phyloP scores from a whole-genome alignment of 306 rosid genomes.

The Vigna hirtella region DNA sequence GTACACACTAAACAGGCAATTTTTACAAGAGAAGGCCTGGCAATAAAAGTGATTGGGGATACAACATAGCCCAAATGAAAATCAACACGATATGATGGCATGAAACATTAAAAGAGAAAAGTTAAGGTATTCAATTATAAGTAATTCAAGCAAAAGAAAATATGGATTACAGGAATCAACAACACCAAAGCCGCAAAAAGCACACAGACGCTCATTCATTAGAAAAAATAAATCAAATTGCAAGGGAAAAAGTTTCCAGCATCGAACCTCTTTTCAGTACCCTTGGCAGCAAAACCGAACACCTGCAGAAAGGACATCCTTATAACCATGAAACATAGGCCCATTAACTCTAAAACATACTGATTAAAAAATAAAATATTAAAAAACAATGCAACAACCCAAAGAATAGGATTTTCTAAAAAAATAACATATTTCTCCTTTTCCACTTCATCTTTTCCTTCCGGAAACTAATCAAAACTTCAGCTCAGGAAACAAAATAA shows the following conservation, averaged over 20 bases:
- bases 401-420: slow-evolving; percentile 15
- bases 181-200: not conserved
- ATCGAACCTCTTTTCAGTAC: slow-evolving; percentile 20
- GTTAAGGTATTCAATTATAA: not conserved
- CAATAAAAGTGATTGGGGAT: not conserved
- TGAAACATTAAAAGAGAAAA: not conserved
- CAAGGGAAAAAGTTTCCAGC: not conserved
- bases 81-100: not conserved
- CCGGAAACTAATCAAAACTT: slow-evolving; percentile 2
- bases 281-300: slow-evolving; percentile 25
- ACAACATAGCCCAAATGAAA: slow-evolving; percentile 16
- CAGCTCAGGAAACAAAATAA: not conserved
- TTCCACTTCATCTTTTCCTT: not conserved
- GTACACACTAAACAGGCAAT: not conserved
- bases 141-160: not conserved
- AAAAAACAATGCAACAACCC: not conserved
- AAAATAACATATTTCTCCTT: not conserved
- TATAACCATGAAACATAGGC: slow-evolving; percentile 18
- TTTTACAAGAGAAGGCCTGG: not conserved
- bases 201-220: slow-evolving; percentile 15
- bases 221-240: not conserved
- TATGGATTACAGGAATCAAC: not conserved
- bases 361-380: not conserved
- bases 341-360: slow-evolving; percentile 24
- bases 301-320: slow-evolving; percentile 23